These are phyloP conservation scores for Auriculariales sp. DNA, from an alignment of 768 basidiomycete species.

Conservation along the genomic window DNA sequence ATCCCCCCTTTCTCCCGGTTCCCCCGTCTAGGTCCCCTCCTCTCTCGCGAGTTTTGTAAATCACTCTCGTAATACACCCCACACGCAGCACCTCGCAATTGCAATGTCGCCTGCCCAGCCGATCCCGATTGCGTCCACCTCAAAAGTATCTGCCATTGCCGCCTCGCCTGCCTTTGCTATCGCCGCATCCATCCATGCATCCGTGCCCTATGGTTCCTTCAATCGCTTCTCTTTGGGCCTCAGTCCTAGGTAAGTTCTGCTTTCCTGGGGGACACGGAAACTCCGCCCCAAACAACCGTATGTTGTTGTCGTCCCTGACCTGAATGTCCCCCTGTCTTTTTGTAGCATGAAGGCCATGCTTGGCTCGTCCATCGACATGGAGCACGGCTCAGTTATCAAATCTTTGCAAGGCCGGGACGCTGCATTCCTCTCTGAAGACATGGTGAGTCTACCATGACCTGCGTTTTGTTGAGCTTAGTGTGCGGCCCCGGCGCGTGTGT, in stretches of 20 bases:
- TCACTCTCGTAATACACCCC: background rate
- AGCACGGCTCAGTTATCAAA: constrained; percentile 44
- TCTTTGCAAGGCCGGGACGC: constrained; percentile 39
- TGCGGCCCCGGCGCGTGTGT: background rate
- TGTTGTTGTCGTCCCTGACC: background rate
- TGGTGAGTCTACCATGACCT: constrained; percentile 28
- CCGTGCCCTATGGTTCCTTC: background rate
- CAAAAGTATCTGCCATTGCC: background rate
- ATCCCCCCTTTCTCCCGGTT: background rate
- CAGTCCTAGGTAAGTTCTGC: background rate
- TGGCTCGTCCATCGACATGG: constrained; percentile 41
- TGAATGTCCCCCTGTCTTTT: background rate
- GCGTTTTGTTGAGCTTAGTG: background rate
- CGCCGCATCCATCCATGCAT: background rate
- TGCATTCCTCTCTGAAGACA: constrained; percentile 50
- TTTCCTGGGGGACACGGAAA: background rate
- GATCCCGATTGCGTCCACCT: background rate
- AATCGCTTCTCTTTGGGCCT: background rate
- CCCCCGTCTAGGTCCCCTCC: background rate
- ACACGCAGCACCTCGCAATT: no score
- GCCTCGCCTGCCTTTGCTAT: background rate
- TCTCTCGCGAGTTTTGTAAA: background rate
- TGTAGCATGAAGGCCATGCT: background rate
- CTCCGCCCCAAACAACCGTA: background rate
- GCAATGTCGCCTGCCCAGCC: background rate